Evolutionary conservation across 2,329 filamentous ascomycete genomes (phyloP).

Genomic region (Neoscytalidium dimidiatum): DNA sequence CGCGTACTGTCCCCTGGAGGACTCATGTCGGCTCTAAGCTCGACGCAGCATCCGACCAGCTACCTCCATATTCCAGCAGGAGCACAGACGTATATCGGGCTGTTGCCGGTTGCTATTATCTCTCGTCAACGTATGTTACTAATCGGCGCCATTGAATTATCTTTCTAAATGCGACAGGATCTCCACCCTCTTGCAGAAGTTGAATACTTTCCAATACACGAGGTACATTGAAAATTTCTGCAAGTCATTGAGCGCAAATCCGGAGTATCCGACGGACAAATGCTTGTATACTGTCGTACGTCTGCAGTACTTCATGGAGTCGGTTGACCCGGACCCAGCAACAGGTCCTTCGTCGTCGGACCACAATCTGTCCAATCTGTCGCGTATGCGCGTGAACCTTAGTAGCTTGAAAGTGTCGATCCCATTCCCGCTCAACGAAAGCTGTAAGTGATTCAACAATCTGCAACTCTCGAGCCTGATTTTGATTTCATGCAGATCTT

Average conservation of each 20-base stretch:
- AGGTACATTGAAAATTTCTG: conserved; percentile 42
- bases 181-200: conserved; percentile 34
- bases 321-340: not conserved
- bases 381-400: conserved; percentile 31
- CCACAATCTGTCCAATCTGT: conserved; percentile 26
- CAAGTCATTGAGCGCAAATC: conserved; percentile 32
- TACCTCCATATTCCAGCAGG: too few relatives aligned
- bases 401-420: not conserved
- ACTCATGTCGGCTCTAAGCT: conserved; percentile 17
- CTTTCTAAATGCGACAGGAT: not conserved
- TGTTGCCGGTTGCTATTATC: not conserved
- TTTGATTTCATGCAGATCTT: conserved; percentile 43
- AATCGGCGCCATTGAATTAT: not conserved
- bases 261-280: conserved; percentile 37
- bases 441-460: not conserved
- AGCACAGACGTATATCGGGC: not conserved
- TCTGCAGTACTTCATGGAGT: conserved; percentile 37
- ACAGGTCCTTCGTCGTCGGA: not conserved
- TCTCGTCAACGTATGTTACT: not conserved
- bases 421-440: not conserved
- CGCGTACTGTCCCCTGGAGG: conserved; percentile 22
- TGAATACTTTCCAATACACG: conserved; percentile 38
- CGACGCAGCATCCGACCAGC: not conserved
- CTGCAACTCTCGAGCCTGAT: conserved; percentile 23
- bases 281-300: conserved; percentile 39